Base-by-base conservation (phyloP, 1,284 basidiomycete genomes). In the Lentinus polychrous region DNA sequence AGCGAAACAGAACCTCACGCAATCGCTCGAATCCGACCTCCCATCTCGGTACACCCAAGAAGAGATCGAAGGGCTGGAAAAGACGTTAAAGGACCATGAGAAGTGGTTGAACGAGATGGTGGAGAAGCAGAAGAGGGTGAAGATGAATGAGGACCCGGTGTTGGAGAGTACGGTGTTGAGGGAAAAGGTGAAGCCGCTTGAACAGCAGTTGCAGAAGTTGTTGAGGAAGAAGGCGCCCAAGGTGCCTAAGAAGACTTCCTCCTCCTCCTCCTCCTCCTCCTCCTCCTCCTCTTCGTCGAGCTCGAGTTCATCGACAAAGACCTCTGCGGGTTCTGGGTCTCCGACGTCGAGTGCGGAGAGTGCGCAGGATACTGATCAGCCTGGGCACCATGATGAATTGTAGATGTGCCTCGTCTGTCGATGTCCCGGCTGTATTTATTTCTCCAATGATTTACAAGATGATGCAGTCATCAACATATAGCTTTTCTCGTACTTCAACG, bases 131-230 rank as follows among this genome's bases (percentile, higher is more conserved):
- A 86, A 83, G 70, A 64, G 64, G 44, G 78, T 86, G 43, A 75
- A 81, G 64, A 67, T 74, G 63, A 79, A 88, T 59, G 81, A 89
- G 63, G 83, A 95, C 60, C 91, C 92, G 0, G 84, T 86, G 17
- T 78, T 96, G 40, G 76, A 84, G 61, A 84, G 83, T 45, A 77
- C 71, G 57, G 92, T 95, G 66, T 82, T 96, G 78, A 84, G 85
- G 66, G 81, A 82, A 50, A 74, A 83, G 46, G 87, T 87, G 39
- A 88, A 85, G 73, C 77, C 77, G 40, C 68, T 97, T 32, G 90
- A 94, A 71, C 76, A 71, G 45, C 81, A 83, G 50, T 69, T 94
- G 65, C 76, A 78, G 62, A 81, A 74, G 62, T 60, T 91, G 55
- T 74, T 74, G 58, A 83, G 72, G 70, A 73, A 84, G 63, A 87